Evolutionary conservation across 164 flowering plant genomes (phyloP), one percentile per base, ranked within the genome.

Genomic region (Aristolochia fimbriata): DNA sequence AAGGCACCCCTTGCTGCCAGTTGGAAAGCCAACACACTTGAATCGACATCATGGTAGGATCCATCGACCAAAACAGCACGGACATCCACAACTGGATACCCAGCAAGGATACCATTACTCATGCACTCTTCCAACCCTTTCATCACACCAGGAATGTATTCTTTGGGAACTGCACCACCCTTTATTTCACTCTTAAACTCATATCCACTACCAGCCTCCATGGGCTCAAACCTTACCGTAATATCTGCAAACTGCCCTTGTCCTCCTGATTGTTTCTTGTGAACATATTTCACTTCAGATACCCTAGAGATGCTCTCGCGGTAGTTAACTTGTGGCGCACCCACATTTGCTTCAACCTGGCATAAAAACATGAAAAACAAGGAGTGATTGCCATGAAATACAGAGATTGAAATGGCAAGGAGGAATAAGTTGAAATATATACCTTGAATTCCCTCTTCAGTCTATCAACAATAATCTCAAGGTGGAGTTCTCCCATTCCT

Each of bases 401-500:
- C 41, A 56, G 7, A 7, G 8, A 31, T 30, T 14, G 8, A 15
- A 54, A 20, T 10, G 9, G 57, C 1, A 23, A 23, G 33, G n/a
- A 53, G 45, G 37, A 25, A 55, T 10, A 16, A 46, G 22, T 27
- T 54, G n/a, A n/a, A 25, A 55, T n/a, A 46, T 15, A 24, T 59
- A 92, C 98, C 92, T 90, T 90, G 63, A 66, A 93, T 72, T 93
- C 99, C 65, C 99, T 80, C 77, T 87, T 88, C 41, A 93, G 88
- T 30, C 99, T 75, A 67, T 93, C 99, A 20, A 93, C 96, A 51
- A 93, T 90, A 60, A 93, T 93, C 71, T 93, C 99, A 57, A 93
- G 97, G 76, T 93, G 99, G 71, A 93, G 75, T 71, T 93, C 99
- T 60, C 99, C 99, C 97, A 93, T 93, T 53, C 99, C 99, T 77